A percentile compares a stretch with the other conserved stretches of the same genome.
Conservation (phyloP, 352 stramenopile genomes). For the Pythium monospermum region DNA sequence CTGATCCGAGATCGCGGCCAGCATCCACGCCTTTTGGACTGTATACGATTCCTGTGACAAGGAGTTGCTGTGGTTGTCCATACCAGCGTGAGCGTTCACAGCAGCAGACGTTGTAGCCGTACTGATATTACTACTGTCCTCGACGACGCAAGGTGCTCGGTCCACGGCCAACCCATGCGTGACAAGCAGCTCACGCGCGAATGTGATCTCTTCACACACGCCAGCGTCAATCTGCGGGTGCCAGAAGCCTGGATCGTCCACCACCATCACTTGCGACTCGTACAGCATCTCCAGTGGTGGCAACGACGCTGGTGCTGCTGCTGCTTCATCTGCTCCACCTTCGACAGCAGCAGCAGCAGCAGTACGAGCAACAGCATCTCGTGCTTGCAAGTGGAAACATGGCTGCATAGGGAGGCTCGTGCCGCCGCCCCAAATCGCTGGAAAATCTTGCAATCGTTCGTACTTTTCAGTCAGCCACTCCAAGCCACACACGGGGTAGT, state of each 20-base stretch:
- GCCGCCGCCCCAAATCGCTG: conserved; percentile 23
- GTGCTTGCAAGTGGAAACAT: conserved; percentile 35
- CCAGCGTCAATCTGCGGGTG: conserved; percentile 16
- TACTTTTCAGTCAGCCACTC: conserved; percentile 43
- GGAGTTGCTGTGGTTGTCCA: not conserved
- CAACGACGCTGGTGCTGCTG: not conserved
- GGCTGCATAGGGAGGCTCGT: conserved; percentile 20
- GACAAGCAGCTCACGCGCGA: conserved; percentile 16
- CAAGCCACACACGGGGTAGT: conserved; percentile 34
- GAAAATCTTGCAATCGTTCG: conserved; percentile 24
- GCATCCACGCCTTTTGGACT: conserved; percentile 33
- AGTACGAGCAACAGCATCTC: too few relatives aligned
- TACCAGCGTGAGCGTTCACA: too few relatives aligned
- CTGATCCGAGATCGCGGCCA: conserved; percentile 30
- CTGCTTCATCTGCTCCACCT: not conserved
- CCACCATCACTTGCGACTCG: conserved; percentile 23
- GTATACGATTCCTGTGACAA: conserved; percentile 11
- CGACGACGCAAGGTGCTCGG: too few relatives aligned
- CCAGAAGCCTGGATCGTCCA: conserved; percentile 17
- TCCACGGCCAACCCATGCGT: conserved; percentile 7
- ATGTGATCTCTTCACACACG: conserved; percentile 33
- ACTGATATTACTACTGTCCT: too few relatives aligned
- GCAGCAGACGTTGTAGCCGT: too few relatives aligned
- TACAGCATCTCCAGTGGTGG: conserved; percentile 21
- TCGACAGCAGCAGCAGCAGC: too few relatives aligned